Evolutionary conservation across 257 asterid species (phyloP).

Genomic region (Henckelia pumila): DNA sequence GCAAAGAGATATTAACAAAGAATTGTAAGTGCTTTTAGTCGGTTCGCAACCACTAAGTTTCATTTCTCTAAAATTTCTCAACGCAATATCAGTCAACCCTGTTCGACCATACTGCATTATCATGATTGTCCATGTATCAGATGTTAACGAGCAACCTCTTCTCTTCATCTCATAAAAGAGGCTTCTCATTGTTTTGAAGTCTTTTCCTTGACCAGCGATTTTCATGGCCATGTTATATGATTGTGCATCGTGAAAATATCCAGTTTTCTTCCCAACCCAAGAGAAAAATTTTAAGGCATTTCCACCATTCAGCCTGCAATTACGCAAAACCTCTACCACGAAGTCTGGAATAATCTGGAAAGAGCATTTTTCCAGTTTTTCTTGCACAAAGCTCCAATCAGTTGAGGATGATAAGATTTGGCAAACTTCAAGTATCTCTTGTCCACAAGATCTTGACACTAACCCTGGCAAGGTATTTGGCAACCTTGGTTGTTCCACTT

Average conservation of each 20-base stretch:
- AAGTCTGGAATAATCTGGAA: slow-evolving; percentile 49
- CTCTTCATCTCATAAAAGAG: slow-evolving; percentile 75
- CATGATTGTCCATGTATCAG: slow-evolving; percentile 90
- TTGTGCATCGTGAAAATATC: slow-evolving; percentile 50
- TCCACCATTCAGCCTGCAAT: slow-evolving; percentile 41
- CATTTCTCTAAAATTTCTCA: slow-evolving; percentile 66
- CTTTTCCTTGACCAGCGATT: slow-evolving; percentile 78
- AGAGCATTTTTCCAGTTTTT: slow-evolving; percentile 46
- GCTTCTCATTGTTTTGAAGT: slow-evolving; percentile 72
- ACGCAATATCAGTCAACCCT: slow-evolving; percentile 71
- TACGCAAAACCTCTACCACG: slow-evolving; percentile 53
- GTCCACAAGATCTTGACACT: slow-evolving; percentile 19
- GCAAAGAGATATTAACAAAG: slow-evolving; percentile 59
- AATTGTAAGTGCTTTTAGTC: slow-evolving; percentile 46
- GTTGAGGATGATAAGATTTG: slow-evolving; percentile 47
- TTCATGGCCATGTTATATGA: slow-evolving; percentile 78
- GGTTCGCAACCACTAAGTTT: slow-evolving; percentile 58
- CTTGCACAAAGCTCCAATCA: slow-evolving; percentile 60
- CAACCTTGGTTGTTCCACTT: slow-evolving; percentile 24
- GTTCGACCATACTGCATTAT: slow-evolving; percentile 83
- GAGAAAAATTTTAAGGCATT: slow-evolving; percentile 61
- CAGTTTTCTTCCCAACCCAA: slow-evolving; percentile 61
- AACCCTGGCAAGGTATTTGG: slow-evolving; percentile 21
- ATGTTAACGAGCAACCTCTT: slow-evolving; percentile 47
- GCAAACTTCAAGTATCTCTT: slow-evolving; percentile 37